Conservation (phyloP, 371 early-diverging fungal species). For the Gilbertella persicaria region DNA sequence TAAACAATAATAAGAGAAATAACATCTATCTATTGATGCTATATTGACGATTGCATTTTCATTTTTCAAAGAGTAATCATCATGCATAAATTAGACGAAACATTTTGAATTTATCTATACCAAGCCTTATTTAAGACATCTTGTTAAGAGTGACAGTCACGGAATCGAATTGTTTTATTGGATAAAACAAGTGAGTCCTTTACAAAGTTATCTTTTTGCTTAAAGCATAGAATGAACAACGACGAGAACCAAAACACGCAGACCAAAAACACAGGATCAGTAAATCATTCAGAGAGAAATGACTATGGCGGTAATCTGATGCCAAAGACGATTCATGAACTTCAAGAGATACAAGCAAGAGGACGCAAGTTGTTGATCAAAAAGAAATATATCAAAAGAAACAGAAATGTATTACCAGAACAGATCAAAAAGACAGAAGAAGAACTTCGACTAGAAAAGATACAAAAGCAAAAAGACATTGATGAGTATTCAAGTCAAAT, state of each 20-base stretch:
- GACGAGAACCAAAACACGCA: neutral
- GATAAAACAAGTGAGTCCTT: no score
- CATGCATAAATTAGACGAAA: no score
- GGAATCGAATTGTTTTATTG: no score
- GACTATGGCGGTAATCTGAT: neutral
- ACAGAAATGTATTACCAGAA: neutral
- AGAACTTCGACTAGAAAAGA: conserved; percentile 1
- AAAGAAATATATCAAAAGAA: neutral
- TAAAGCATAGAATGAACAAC: neutral
- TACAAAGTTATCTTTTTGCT: no score
- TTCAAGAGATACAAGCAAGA: conserved; percentile 8
- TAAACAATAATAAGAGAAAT: no score
- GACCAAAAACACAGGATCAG: neutral
- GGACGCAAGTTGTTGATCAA: neutral
- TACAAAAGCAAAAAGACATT: conserved; percentile 44
- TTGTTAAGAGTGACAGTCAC: no score
- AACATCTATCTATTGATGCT: no score
- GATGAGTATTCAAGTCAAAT: conserved; percentile 51
- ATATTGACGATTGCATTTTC: no score
- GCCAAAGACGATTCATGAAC: conserved; percentile 14
- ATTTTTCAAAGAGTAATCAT: no score
- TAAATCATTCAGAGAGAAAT: conserved; percentile 14
- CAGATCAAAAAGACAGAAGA: conserved; percentile 4
- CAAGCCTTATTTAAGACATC: no score
- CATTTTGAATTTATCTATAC: no score